Evolutionary conservation across 306 rosid genomes (phyloP).

Genomic region (Nissolia schottii): DNA sequence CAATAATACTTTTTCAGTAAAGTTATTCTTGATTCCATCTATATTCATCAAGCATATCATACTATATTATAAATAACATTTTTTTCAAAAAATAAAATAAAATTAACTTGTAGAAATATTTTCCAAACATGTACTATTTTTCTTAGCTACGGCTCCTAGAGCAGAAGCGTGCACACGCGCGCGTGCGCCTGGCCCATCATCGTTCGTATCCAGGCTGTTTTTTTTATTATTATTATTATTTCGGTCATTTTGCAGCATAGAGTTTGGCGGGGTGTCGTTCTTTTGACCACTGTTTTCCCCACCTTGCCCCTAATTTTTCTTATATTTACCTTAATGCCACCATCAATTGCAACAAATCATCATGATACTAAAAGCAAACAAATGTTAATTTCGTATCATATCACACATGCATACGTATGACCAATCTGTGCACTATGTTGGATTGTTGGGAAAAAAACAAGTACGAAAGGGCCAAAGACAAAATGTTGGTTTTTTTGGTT

Average conservation of each 20-base stretch:
- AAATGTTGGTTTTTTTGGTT: slow-evolving; percentile 21
- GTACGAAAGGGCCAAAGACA: slow-evolving; percentile 5
- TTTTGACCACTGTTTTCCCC: slow-evolving; percentile 22
- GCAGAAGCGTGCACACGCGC: neutral
- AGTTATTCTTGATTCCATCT: too few species aligned
- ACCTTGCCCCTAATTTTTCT: neutral
- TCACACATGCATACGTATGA: neutral
- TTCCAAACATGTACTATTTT: too few species aligned
- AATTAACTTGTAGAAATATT: too few species aligned
- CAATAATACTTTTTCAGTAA: too few species aligned
- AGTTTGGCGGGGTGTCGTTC: slow-evolving; percentile 49
- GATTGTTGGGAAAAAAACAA: neutral
- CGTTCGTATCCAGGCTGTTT: neutral
- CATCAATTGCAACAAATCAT: neutral
- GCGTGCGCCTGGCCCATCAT: slow-evolving; percentile 13
- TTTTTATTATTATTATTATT: neutral
- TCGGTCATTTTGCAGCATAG: slow-evolving; percentile 27
- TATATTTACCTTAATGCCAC: slow-evolving; percentile 26
- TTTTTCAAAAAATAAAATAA: too few species aligned
- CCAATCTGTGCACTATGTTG: neutral
- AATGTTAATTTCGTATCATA: neutral
- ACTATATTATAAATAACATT: too few species aligned
- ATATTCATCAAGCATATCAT: too few species aligned
- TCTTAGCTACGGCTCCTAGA: neutral
- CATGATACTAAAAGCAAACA: neutral